Evolutionary conservation across 768 basidiomycete genomes (phyloP), one percentile per base, ranked within the genome.

Genomic region (Arthromyces matolae): DNA sequence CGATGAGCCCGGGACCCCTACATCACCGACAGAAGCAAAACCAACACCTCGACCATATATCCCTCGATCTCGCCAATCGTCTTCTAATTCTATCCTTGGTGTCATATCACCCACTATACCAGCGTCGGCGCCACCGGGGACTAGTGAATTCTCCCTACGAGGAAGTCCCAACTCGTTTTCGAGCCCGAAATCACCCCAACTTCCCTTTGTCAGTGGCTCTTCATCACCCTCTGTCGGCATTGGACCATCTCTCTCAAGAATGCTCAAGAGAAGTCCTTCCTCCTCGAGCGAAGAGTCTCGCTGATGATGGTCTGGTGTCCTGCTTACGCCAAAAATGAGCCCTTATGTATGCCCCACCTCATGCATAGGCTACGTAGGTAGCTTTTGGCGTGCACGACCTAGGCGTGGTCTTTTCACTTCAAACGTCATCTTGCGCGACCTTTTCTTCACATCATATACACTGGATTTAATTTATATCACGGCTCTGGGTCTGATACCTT

Each of bases 11-110:
- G 50, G 13, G 0, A 34, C 68, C 12, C 62, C 70, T 20, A 61
- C 64, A 19, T 50, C 61, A n/a, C 50, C 47, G 19, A 62, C 42
- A 29, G 61, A 58, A 8, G 60, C 68, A 18, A 78, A 76, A 51
- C 73, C 75, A 2, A 58, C 72, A 0, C 78, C 82, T 1, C 69
- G 73, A n/a, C 78, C 81, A 8, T 87, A 86, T 53, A 64, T 85
- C 19, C 72, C 80, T 1, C 79, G 84, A 3, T 66, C 71, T 27
- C 71, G 80, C 23, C 79, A 80, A 1, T 73, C 77, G 1, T 72
- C 75, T 1, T 64, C 64, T 34, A 65, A 66, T 31, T 71, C 72
- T 8, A 69, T 75, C 24, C 61, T 73, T 52, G 68, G 63, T 47
- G 42, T 71, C 27, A 58, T 73, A 4, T 71, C 75, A 13, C 72